Percentiles rank a stretch among this genome's conserved stretches.
Conservation (phyloP, 768 basidiomycete species). For the Panaeolus cyanescens region DNA sequence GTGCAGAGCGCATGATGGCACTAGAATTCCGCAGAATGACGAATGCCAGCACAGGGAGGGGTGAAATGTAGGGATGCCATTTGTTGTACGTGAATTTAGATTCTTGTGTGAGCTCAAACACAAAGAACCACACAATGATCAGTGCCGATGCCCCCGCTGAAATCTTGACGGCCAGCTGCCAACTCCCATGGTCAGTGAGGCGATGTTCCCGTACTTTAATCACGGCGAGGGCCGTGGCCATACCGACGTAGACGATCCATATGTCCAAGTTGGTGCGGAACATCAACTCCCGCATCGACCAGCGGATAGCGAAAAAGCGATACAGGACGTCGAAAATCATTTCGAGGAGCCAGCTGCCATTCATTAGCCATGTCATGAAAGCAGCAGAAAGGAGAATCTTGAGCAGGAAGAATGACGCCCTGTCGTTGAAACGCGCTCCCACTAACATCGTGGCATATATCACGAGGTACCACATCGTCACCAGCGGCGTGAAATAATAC, state of each 20-base stretch:
- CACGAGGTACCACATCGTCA: conserved; percentile 88
- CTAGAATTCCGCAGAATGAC: conserved; percentile 77
- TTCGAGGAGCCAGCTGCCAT: conserved; percentile 61
- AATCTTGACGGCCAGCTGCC: conserved; percentile 54
- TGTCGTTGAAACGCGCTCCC: conserved; percentile 75
- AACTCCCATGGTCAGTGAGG: conserved; percentile 68
- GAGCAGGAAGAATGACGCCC: conserved; percentile 59
- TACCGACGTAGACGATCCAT: conserved; percentile 87
- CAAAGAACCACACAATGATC: conserved; percentile 75
- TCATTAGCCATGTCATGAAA: conserved; percentile 67
- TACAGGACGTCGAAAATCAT: conserved; percentile 63
- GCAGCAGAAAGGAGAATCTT: conserved; percentile 73
- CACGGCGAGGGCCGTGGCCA: conserved; percentile 72
- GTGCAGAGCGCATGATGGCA: conserved; percentile 65
- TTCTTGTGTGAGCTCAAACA: conserved; percentile 74
- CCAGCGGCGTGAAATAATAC: conserved; percentile 90
- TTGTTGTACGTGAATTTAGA: conserved; percentile 85
- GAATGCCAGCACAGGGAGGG: conserved; percentile 80
- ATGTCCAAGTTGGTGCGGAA: conserved; percentile 90
- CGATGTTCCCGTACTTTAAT: conserved; percentile 77
- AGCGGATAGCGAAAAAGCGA: conserved; percentile 70
- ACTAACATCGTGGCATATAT: conserved; percentile 78
- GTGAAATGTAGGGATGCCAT: conserved; percentile 84
- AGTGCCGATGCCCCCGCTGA: conserved; percentile 53
- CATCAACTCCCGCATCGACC: conserved; percentile 86